Evolutionary conservation across 352 stramenopile genomes (phyloP).

Genomic region (Pythium rhizo-oryzae): DNA sequence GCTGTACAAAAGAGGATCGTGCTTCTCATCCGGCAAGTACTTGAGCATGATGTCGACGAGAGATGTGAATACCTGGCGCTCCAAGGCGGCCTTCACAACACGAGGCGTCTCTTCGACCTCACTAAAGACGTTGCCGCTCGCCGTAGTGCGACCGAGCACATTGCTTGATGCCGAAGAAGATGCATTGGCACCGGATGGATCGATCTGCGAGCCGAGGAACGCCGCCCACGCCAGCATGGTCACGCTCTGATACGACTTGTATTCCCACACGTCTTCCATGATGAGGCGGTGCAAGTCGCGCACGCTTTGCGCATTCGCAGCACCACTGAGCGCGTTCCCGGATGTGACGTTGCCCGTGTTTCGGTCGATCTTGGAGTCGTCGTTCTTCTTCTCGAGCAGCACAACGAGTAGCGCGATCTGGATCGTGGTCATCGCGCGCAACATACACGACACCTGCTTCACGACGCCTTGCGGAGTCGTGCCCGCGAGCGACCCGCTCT

Average conservation of each 20-base stretch:
- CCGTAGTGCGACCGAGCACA: constrained; percentile 21
- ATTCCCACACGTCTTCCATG: constrained; percentile 68
- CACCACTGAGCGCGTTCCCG: constrained; percentile 41
- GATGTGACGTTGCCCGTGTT: constrained; percentile 52
- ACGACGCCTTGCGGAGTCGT: constrained; percentile 66
- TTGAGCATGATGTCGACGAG: constrained; percentile 74
- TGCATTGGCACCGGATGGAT: constrained; percentile 31
- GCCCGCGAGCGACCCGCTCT: constrained; percentile 60
- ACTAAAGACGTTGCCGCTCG: constrained; percentile 48
- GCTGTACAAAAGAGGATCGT: constrained; percentile 65
- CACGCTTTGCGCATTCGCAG: constrained; percentile 54
- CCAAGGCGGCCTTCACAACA: constrained; percentile 74
- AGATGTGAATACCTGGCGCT: constrained; percentile 68
- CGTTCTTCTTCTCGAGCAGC: constrained; percentile 55
- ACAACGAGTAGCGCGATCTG: constrained; percentile 69
- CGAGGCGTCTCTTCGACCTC: constrained; percentile 49
- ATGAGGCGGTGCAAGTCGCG: constrained; percentile 66
- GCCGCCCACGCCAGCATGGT: constrained; percentile 74
- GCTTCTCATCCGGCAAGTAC: constrained; percentile 74
- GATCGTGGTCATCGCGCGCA: constrained; percentile 73
- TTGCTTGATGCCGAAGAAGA: constrained; percentile 29
- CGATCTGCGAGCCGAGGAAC: constrained; percentile 45
- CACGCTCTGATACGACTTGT: constrained; percentile 72
- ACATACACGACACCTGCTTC: constrained; percentile 76
- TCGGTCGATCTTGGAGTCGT: constrained; percentile 54